Conservation (phyloP, 139 green algal genomes). For the Limnomonas spitsbergensis region DNA sequence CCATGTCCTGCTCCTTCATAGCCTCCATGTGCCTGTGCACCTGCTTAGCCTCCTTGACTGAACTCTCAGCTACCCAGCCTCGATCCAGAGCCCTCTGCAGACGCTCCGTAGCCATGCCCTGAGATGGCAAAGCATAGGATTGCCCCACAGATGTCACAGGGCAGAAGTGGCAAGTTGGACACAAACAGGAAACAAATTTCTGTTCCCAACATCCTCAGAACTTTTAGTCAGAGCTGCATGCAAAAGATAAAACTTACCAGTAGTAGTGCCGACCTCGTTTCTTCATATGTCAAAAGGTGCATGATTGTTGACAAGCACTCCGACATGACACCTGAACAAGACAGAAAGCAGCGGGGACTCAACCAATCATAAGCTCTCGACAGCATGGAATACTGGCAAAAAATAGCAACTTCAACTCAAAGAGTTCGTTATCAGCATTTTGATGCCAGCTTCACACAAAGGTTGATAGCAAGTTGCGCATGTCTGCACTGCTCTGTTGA, state of each 20-base stretch:
- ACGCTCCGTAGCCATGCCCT: slow-evolving; percentile 13
- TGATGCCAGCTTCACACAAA: not conserved
- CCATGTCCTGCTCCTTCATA: not conserved
- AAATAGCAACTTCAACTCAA: not conserved
- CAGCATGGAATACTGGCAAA: not conserved
- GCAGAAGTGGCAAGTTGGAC: too few species aligned
- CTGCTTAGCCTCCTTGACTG: not conserved
- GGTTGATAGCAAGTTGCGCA: not conserved
- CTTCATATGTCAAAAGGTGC: slow-evolving; percentile 6
- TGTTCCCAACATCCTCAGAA: too few species aligned
- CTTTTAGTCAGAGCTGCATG: too few species aligned
- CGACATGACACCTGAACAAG: not conserved
- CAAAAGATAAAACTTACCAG: slow-evolving; percentile 4
- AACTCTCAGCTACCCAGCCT: not conserved
- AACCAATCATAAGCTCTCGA: too few species aligned
- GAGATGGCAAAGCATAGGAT: too few species aligned
- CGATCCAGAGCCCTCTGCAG: not conserved
- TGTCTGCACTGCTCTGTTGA: not conserved
- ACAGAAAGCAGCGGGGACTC: not conserved
- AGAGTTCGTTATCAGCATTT: too few species aligned
- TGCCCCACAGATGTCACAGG: too few species aligned
- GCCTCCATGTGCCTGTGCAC: not conserved
- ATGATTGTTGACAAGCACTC: not conserved
- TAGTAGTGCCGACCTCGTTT: not conserved
- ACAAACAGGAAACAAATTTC: too few species aligned